Base-by-base conservation (phyloP, 768 basidiomycete species). In the Podaxis sp. region DNA sequence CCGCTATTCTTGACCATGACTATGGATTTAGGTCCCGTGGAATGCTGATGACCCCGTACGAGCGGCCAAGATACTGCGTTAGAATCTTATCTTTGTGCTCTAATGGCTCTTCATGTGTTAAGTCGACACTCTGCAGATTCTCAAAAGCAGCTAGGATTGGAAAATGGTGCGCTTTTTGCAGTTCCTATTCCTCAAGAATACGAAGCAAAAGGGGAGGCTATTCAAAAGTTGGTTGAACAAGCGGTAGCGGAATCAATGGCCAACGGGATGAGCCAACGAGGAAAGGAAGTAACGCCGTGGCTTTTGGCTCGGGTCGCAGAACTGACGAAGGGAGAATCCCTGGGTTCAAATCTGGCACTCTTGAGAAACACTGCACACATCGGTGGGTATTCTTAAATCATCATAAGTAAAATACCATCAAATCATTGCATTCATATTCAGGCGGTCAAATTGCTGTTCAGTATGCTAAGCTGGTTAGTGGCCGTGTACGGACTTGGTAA, bases 221-320 rank as follows among this genome's bases (percentile, higher is more conserved):
- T 97, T 13, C 94, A 98, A 70, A 69, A 77, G 46, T 86, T 87
- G 0, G 90, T 98, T 6, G 88, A 95, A 60, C 87, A 85, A 66
- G 97, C 97, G 5, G 82, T 99, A 4, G 69, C 71, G 13, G 96
- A 99, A 73, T 89, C 91, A 3, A 88, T 91, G 63, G 80, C 82
- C 61, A 89, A 88, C 63, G 93, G 95, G 1, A 76, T 96, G 50
- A 89, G 82, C 67, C 85, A 78, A 66, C 77, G 80, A 16, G 97
- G 97, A 2, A 98, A 97, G 66, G 91, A 93, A 62, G 94, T 84
- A 5, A 99, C 97, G 1, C 97, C 97, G 5, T 98, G 96, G 96
- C 77, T 99, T 9, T 77, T 99, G 32, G 78, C 81, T 47, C 86
- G 96, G 32, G 87, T 98, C 1, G 81, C 82, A 14, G 89, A 96